phyloP scores from a whole-genome alignment of 2,329 filamentous ascomycete genomes.

The Rhexocercosporidium sp. region DNA sequence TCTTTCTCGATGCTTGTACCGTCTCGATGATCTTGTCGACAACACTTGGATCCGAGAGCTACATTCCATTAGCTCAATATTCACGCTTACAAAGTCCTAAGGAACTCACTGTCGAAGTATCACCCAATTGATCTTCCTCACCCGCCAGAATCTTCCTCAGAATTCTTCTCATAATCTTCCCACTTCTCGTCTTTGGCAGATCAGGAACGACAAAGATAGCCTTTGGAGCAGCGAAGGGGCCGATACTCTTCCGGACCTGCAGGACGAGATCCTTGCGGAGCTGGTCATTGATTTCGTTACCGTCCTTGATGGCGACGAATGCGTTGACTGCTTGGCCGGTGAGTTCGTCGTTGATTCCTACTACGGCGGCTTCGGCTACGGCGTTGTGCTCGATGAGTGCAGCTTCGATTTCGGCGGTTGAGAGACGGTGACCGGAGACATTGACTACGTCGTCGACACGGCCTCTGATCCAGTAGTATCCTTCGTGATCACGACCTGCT shows the following conservation, averaged over 20 bases:
- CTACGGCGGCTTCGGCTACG: slow-evolving; percentile 93
- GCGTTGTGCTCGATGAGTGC: slow-evolving; percentile 90
- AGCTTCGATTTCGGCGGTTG: slow-evolving; percentile 97
- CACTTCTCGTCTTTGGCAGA: slow-evolving; percentile 94
- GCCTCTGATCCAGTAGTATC: slow-evolving; percentile 99
- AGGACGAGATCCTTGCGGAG: slow-evolving; percentile 76
- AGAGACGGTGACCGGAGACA: slow-evolving; percentile 93
- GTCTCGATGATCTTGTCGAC: slow-evolving; percentile 87
- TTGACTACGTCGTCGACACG: slow-evolving; percentile 99
- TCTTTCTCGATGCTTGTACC: slow-evolving; percentile 53
- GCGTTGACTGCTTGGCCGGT: slow-evolving; percentile 98
- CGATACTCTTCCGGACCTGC: slow-evolving; percentile 59
- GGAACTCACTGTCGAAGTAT: slow-evolving; percentile 76
- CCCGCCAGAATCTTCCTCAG: slow-evolving; percentile 96
- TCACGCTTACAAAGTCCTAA: background rate
- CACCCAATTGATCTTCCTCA: slow-evolving; percentile 95
- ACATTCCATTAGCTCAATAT: slow-evolving; percentile 30
- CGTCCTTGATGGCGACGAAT: slow-evolving; percentile 91
- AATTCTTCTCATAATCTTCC: slow-evolving; percentile 99
- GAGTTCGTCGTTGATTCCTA: slow-evolving; percentile 90
- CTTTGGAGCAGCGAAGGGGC: slow-evolving; percentile 96
- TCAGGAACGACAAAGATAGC: slow-evolving; percentile 89
- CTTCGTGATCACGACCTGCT: slow-evolving; percentile 93
- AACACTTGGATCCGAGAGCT: slow-evolving; percentile 88
- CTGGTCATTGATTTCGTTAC: slow-evolving; percentile 75